Percentiles rank a stretch among this genome's conserved stretches.
Evolutionary conservation across 192 early-diverging fungal species (phyloP).

Genomic region (Umbelopsis sp.): DNA sequence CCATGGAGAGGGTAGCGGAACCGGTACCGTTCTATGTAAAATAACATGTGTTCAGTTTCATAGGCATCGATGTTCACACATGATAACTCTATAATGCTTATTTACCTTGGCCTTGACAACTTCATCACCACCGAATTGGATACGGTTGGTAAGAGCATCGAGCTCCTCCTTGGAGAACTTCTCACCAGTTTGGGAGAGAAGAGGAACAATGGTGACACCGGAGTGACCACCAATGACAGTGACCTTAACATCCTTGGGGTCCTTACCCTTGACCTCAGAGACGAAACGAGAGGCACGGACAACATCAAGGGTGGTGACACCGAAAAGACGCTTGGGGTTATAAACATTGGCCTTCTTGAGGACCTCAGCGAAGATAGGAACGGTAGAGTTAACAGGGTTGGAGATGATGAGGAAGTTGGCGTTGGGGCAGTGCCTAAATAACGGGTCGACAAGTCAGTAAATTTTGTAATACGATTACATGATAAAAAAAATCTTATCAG

Average conservation of each 20-base stretch:
- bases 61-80: not conserved
- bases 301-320: conserved; percentile 93
- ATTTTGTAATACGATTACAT: not conserved
- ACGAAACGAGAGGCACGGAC: conserved; percentile 94
- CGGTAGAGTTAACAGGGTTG: conserved; percentile 98
- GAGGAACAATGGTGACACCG: conserved; percentile 93
- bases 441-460: not conserved
- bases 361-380: conserved; percentile 93
- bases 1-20: conserved; percentile 88
- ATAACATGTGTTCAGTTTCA: not conserved
- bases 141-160: conserved; percentile 89
- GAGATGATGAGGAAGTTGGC: conserved; percentile 90
- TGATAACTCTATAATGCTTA: not conserved
- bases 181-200: conserved; percentile 76
- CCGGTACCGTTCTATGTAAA: conserved; percentile 65
- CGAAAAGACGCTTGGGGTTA: conserved; percentile 84
- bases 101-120: conserved; percentile 94
- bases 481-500: conserved; percentile 25
- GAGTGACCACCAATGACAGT: conserved; percentile 94
- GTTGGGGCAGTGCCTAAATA: conserved; percentile 70
- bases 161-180: conserved; percentile 80
- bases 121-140: conserved; percentile 98
- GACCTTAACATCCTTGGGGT: conserved; percentile 73
- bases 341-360: conserved; percentile 90
- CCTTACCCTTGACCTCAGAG: conserved; percentile 70